phyloP scores from a whole-genome alignment of 2,329 filamentous ascomycete genomes.

The Rugonectria rugulosa region DNA sequence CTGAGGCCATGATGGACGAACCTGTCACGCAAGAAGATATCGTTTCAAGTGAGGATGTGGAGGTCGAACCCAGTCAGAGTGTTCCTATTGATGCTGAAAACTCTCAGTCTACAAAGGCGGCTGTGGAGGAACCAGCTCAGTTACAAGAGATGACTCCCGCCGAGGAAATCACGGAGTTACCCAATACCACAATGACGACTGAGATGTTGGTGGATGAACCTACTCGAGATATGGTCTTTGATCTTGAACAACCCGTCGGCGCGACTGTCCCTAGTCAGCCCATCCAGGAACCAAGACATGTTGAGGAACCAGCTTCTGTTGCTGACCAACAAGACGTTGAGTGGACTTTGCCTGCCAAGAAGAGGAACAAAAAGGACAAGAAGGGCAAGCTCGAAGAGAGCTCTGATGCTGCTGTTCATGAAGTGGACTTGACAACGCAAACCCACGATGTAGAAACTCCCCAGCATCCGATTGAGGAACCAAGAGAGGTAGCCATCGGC shows the following conservation, averaged over 20 bases:
- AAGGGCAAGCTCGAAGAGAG: slow-evolving; percentile 24
- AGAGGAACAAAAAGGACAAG: slow-evolving; percentile 42
- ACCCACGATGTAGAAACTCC: neutral
- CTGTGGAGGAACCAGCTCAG: slow-evolving; percentile 5
- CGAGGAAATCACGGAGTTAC: neutral
- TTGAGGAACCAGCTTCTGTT: neutral
- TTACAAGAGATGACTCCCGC: neutral
- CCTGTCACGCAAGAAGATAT: neutral
- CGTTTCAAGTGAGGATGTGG: neutral
- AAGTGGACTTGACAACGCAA: neutral
- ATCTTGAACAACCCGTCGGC: too few relatives aligned
- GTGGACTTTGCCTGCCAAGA: slow-evolving; percentile 32
- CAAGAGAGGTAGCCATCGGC: neutral
- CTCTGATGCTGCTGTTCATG: neutral
- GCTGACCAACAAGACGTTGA: slow-evolving; percentile 20
- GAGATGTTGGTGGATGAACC: too few relatives aligned
- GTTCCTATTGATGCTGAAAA: too few relatives aligned
- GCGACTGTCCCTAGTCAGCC: neutral
- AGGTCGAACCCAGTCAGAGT: too few relatives aligned
- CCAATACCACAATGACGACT: too few relatives aligned
- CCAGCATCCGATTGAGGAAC: neutral
- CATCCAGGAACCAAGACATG: neutral
- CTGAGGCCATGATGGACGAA: too few relatives aligned
- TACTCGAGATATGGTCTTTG: neutral
- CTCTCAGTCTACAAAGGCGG: too few relatives aligned